These are phyloP conservation scores for Starmera caribaea DNA, from an alignment of 805 yeast genomes.

Conservation along the genomic window DNA sequence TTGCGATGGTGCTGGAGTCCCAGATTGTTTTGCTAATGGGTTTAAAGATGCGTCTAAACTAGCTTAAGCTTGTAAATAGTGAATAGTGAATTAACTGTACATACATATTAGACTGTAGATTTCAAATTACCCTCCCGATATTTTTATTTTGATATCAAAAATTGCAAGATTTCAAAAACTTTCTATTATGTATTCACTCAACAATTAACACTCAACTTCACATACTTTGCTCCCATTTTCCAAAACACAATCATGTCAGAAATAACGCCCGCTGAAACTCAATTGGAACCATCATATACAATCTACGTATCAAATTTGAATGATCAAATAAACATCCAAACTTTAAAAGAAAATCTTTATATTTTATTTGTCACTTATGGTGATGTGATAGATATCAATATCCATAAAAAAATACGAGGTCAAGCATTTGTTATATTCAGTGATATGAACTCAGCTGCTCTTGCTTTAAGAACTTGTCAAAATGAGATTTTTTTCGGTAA, in stretches of 20 bases:
- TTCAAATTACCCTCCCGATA: too few species aligned
- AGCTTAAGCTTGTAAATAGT: neutral
- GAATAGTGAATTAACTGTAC: too few species aligned
- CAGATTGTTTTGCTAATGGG: constrained; percentile 69
- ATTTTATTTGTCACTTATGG: constrained; percentile 55
- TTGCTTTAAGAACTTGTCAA: constrained; percentile 40
- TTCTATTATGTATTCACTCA: too few species aligned
- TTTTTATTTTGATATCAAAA: too few species aligned
- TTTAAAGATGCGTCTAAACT: constrained; percentile 41
- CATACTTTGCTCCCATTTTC: too few species aligned
- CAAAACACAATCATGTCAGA: neutral
- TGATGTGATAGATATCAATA: constrained; percentile 45
- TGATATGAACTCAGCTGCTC: constrained; percentile 37
- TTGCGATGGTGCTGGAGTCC: constrained; percentile 80
- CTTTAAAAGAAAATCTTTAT: constrained; percentile 44
- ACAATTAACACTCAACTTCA: too few species aligned
- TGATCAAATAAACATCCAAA: constrained; percentile 37
- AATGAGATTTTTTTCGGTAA: constrained; percentile 44
- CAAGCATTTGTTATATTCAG: constrained; percentile 57
- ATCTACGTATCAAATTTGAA: constrained; percentile 51
- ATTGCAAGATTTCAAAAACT: too few species aligned
- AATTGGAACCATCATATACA: constrained; percentile 24
- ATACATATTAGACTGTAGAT: too few species aligned
- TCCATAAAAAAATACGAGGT: constrained; percentile 42
- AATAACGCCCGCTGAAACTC: neutral